Evolutionary conservation across 768 basidiomycete genomes (phyloP).

Genomic region (Auricularia sp.): DNA sequence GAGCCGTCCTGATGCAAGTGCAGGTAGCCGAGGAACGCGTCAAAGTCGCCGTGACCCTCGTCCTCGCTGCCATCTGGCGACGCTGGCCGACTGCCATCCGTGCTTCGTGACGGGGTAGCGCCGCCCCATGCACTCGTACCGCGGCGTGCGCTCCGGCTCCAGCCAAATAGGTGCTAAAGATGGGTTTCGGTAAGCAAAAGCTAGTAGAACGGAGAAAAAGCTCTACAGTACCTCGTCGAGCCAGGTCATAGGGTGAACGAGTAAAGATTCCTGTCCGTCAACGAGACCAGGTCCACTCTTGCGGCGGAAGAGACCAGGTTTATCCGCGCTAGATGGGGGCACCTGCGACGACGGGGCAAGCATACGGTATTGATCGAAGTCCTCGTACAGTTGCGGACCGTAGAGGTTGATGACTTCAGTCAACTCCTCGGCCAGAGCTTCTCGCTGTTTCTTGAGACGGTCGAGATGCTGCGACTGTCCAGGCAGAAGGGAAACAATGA

Average conservation of each 20-base stretch:
- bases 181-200: not conserved
- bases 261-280: slow-evolving; percentile 74
- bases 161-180: slow-evolving; percentile 56
- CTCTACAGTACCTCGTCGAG: slow-evolving; percentile 23
- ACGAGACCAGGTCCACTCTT: slow-evolving; percentile 74
- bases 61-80: slow-evolving; percentile 77
- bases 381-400: slow-evolving; percentile 76
- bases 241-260: slow-evolving; percentile 78
- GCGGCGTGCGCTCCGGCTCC: slow-evolving; percentile 64
- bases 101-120: slow-evolving; percentile 22
- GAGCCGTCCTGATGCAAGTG: slow-evolving; percentile 36
- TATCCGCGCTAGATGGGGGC: slow-evolving; percentile 60
- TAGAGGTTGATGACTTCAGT: slow-evolving; percentile 77
- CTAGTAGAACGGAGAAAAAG: slow-evolving; percentile 1
- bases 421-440: slow-evolving; percentile 72
- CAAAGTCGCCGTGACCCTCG: slow-evolving; percentile 85
- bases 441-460: slow-evolving; percentile 61
- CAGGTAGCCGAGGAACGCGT: slow-evolving; percentile 69
- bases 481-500: slow-evolving; percentile 78
- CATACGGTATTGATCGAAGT: slow-evolving; percentile 82
- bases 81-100: slow-evolving; percentile 39
- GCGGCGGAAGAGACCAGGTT: slow-evolving; percentile 65
- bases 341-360: slow-evolving; percentile 74
- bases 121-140: slow-evolving; percentile 88
- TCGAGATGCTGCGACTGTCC: slow-evolving; percentile 78